Percentiles rank a stretch among this genome's conserved stretches.
Evolutionary conservation across 345 rosid genomes (phyloP).

Genomic region (Triadica sebifera): DNA sequence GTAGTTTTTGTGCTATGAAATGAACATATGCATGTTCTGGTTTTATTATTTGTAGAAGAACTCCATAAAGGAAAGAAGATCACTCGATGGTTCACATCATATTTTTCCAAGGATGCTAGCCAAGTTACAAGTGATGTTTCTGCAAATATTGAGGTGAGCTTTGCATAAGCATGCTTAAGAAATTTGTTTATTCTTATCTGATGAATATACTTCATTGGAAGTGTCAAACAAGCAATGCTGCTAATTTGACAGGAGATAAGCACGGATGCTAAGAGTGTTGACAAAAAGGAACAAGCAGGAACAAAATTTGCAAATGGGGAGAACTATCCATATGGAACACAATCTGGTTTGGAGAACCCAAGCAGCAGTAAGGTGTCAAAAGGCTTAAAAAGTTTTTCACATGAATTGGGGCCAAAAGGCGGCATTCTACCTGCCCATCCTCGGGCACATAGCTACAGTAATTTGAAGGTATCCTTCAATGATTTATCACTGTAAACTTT

Average conservation of each 20-base stretch:
- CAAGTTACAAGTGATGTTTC: slow-evolving; percentile 27
- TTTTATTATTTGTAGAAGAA: slow-evolving; percentile 30
- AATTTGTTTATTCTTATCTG: not conserved
- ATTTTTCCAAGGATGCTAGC: slow-evolving; percentile 44
- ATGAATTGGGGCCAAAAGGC: slow-evolving; percentile 70
- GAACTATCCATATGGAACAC: slow-evolving; percentile 23
- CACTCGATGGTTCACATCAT: slow-evolving; percentile 56
- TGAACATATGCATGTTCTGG: slow-evolving; percentile 6
- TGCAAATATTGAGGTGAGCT: slow-evolving; percentile 45
- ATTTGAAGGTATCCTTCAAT: slow-evolving; percentile 49
- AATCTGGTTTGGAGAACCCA: slow-evolving; percentile 31
- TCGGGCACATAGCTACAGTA: slow-evolving; percentile 67
- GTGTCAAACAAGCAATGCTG: slow-evolving; percentile 8
- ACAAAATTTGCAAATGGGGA: slow-evolving; percentile 24
- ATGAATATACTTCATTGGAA: slow-evolving; percentile 7
- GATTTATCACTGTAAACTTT: not conserved
- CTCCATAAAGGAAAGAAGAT: slow-evolving; percentile 51
- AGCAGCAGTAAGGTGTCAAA: slow-evolving; percentile 39
- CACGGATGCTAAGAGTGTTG: slow-evolving; percentile 30
- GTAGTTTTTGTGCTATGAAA: not conserved
- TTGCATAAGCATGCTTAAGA: slow-evolving; percentile 2
- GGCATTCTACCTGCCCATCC: slow-evolving; percentile 49
- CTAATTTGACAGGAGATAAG: slow-evolving; percentile 40
- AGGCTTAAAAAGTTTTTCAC: slow-evolving; percentile 68
- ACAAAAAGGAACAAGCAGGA: slow-evolving; percentile 32